Evolutionary conservation across 495 filamentous ascomycete species (phyloP).

Genomic region (Neurospora sp.): DNA sequence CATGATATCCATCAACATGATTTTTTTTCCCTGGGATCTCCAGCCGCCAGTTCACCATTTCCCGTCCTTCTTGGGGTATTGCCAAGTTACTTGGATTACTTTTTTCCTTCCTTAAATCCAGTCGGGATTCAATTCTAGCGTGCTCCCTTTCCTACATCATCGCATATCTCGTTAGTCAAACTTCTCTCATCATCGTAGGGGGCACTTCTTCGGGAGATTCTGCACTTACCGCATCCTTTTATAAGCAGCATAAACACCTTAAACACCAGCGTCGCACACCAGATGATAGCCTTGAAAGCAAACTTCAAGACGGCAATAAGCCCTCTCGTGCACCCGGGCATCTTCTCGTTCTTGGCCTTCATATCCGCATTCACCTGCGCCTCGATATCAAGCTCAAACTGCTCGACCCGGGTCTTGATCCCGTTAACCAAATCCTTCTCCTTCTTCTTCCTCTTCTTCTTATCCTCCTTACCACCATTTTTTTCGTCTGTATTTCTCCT

Average conservation of each 20-base stretch:
- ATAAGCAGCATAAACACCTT: slow-evolving; percentile 30
- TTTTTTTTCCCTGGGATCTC: not conserved
- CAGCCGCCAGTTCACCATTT: not conserved
- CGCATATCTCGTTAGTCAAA: not conserved
- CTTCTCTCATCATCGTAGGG: not conserved
- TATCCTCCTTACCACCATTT: slow-evolving; percentile 6
- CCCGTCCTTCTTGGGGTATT: not conserved
- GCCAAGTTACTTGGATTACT: not conserved
- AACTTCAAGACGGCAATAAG: slow-evolving; percentile 30
- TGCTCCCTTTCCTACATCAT: not conserved
- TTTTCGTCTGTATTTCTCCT: slow-evolving; percentile 13
- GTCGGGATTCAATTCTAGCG: not conserved
- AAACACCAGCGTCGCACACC: slow-evolving; percentile 35
- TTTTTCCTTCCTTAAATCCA: not conserved
- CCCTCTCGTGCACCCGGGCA: slow-evolving; percentile 28
- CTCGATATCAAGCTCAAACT: slow-evolving; percentile 48
- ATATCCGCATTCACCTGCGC: slow-evolving; percentile 37
- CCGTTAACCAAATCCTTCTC: not conserved
- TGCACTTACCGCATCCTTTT: slow-evolving; percentile 28
- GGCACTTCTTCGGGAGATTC: slow-evolving; percentile 23
- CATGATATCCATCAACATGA: not conserved
- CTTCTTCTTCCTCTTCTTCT: slow-evolving; percentile 12
- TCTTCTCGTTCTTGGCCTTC: slow-evolving; percentile 30
- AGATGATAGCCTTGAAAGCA: slow-evolving; percentile 37
- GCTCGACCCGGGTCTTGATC: slow-evolving; percentile 31